A percentile compares a stretch with the other conserved stretches of the same genome.
These are phyloP conservation scores for Pseudocercospora fijiensis DNA, from an alignment of 2,329 filamentous ascomycete species.

Conservation along the genomic window DNA sequence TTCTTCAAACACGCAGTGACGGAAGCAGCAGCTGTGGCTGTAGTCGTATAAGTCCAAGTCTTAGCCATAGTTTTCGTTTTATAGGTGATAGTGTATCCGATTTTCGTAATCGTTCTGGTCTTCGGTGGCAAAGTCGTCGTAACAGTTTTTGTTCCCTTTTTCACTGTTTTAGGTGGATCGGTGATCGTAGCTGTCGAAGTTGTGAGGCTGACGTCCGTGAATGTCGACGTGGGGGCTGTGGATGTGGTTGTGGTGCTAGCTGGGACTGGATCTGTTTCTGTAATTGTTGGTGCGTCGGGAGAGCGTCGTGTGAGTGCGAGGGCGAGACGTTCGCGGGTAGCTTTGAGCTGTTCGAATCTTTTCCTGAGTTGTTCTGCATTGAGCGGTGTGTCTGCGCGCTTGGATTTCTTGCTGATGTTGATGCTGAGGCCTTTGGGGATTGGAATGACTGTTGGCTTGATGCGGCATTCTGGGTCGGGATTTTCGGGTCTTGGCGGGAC, in stretches of 20 bases:
- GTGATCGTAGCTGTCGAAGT: constrained; percentile 17
- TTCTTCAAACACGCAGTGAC: constrained; percentile 14
- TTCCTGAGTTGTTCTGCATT: constrained; percentile 4
- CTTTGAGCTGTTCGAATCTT: constrained; percentile 1
- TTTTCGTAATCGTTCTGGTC: constrained; percentile 13
- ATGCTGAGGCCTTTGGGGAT: constrained; percentile 25
- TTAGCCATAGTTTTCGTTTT: constrained; percentile 15
- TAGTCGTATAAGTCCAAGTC: constrained; percentile 22
- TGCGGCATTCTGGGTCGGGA: constrained; percentile 23
- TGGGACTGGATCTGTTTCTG: constrained; percentile 34
- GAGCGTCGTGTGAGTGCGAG: constrained; percentile 33
- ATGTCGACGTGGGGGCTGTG: constrained; percentile 9
- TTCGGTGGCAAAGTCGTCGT: constrained; percentile 9
- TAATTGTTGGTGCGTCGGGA: constrained; percentile 39
- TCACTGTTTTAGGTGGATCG: constrained; percentile 17
- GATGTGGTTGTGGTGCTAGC: constrained; percentile 26
- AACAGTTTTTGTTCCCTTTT: constrained; percentile 2
- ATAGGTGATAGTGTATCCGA: constrained; percentile 13
- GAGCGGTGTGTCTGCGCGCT: constrained; percentile 10
- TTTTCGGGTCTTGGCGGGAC: constrained; percentile 8
- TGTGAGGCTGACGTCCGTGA: constrained; percentile 5
- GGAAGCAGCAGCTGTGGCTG: constrained; percentile 11
- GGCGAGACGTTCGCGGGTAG: constrained; percentile 7
- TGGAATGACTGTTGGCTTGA: constrained; percentile 28
- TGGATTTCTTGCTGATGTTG: constrained; percentile 17